Percentiles rank a stretch among this genome's conserved stretches.
phyloP scores from a whole-genome alignment of 495 filamentous ascomycete genomes.

The Neurospora sp. region DNA sequence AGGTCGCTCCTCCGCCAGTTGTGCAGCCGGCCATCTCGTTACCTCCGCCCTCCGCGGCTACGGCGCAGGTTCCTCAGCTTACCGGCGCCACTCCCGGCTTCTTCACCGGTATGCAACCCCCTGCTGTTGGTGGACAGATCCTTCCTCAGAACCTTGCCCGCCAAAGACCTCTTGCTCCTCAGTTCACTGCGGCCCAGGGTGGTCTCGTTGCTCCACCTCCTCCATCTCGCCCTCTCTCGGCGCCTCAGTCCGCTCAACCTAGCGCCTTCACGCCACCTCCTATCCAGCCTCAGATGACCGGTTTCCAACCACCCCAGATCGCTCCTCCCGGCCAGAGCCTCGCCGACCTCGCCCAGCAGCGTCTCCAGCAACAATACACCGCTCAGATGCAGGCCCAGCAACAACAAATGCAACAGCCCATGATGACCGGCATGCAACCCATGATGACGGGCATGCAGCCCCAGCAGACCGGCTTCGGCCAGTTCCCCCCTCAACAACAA shows the following conservation, averaged over 20 bases:
- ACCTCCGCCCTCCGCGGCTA: slow-evolving; percentile 28
- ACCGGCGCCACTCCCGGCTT: slow-evolving; percentile 42
- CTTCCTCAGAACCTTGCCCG: slow-evolving; percentile 37
- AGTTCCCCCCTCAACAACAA: background rate
- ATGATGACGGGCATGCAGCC: slow-evolving; percentile 36
- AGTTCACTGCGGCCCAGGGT: slow-evolving; percentile 45
- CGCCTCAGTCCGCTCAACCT: slow-evolving; percentile 73
- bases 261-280: slow-evolving; percentile 63
- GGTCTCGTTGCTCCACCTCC: slow-evolving; percentile 69
- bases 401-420: slow-evolving; percentile 15
- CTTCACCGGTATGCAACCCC: slow-evolving; percentile 30
- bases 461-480: slow-evolving; percentile 45
- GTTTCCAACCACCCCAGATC: slow-evolving; percentile 45
- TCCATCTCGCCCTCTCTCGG: slow-evolving; percentile 74
- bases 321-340: slow-evolving; percentile 68
- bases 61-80: slow-evolving; percentile 38
- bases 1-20: slow-evolving; percentile 41
- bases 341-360: slow-evolving; percentile 58
- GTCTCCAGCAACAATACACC: slow-evolving; percentile 47
- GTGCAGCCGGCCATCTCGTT: slow-evolving; percentile 22
- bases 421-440: slow-evolving; percentile 15
- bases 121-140: slow-evolving; percentile 30
- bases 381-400: slow-evolving; percentile 22
- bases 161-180: slow-evolving; percentile 66
- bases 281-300: slow-evolving; percentile 80